phyloP scores from a whole-genome alignment of 1,139 yeast species.

The Lodderomyces margitis region DNA sequence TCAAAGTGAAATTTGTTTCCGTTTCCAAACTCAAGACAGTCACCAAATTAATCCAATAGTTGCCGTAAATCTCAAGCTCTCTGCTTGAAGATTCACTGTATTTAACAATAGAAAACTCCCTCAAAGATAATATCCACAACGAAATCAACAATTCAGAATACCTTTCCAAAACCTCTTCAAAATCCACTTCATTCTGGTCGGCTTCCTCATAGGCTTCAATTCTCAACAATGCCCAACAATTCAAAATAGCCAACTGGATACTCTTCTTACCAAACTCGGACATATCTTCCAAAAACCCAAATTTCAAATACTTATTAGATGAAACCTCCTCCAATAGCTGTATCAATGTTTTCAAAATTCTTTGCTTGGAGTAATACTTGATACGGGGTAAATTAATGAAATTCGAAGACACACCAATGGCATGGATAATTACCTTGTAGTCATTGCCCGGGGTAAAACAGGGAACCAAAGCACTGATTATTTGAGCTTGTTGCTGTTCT shows the following conservation, averaged over 20 bases:
- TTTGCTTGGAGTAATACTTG: conserved; percentile 49
- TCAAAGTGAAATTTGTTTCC: conserved; percentile 46
- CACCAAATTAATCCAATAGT: conserved; percentile 77
- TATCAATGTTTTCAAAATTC: conserved; percentile 69
- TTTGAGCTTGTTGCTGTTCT: conserved; percentile 94
- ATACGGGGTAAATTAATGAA: conserved; percentile 55
- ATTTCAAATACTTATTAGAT: conserved; percentile 40
- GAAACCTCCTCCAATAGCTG: conserved; percentile 65
- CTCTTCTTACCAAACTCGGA: conserved; percentile 58
- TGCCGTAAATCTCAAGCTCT: conserved; percentile 56
- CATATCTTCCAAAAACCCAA: conserved; percentile 43
- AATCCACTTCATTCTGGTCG: conserved; percentile 15
- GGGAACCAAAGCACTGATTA: conserved; percentile 85
- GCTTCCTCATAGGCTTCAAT: conserved; percentile 43
- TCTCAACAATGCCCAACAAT: conserved; percentile 86
- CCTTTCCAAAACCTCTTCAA: conserved; percentile 44
- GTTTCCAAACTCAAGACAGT: conserved; percentile 72
- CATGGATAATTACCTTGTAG: conserved; percentile 71
- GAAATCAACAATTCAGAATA: conserved; percentile 65
- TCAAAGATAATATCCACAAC: conserved; percentile 73
- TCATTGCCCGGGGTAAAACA: conserved; percentile 79
- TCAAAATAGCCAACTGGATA: conserved; percentile 67
- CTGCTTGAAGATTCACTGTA: conserved; percentile 51
- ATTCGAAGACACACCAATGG: conserved; percentile 76
- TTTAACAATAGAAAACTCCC: conserved; percentile 70